Conservation (phyloP, 768 basidiomycete genomes). For the Infundibulicybe gibba region DNA sequence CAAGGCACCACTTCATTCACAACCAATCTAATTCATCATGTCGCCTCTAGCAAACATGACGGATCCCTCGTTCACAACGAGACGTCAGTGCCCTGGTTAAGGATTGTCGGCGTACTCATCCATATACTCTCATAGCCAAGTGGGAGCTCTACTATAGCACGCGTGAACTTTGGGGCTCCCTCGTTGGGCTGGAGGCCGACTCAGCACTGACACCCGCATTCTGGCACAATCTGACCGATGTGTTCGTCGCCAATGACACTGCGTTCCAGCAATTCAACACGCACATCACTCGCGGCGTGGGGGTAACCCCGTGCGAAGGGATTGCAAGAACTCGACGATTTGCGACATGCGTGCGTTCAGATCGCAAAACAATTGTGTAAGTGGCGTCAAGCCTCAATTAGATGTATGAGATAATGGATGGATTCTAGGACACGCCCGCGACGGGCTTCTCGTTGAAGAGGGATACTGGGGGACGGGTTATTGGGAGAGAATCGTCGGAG, state of each 20-base stretch:
- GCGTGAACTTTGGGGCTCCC: conserved; percentile 44
- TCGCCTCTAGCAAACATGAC: conserved; percentile 11
- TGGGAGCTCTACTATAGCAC: conserved; percentile 60
- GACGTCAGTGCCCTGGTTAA: conserved; percentile 30
- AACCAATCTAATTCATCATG: neutral
- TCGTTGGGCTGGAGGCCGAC: conserved; percentile 31
- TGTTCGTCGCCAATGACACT: conserved; percentile 40
- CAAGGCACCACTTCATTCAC: neutral
- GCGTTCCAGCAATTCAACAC: conserved; percentile 44
- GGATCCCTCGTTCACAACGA: conserved; percentile 39
- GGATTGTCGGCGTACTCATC: neutral
- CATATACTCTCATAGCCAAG: conserved; percentile 24
- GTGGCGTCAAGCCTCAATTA: conserved; percentile 8
- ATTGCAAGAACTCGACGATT: conserved; percentile 36
- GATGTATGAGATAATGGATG: neutral
- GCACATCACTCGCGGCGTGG: conserved; percentile 35
- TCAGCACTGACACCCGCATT: conserved; percentile 46
- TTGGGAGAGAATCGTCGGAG: too few relatives aligned
- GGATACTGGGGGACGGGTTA: neutral
- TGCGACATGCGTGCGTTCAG: conserved; percentile 41
- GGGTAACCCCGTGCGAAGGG: conserved; percentile 28
- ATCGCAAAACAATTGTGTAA: conserved; percentile 39
- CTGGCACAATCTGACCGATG: conserved; percentile 61
- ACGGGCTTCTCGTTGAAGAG: neutral
- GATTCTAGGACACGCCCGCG: neutral